phyloP scores from a whole-genome alignment of 2,329 filamentous ascomycete species.

The Cryphonectria japonica region DNA sequence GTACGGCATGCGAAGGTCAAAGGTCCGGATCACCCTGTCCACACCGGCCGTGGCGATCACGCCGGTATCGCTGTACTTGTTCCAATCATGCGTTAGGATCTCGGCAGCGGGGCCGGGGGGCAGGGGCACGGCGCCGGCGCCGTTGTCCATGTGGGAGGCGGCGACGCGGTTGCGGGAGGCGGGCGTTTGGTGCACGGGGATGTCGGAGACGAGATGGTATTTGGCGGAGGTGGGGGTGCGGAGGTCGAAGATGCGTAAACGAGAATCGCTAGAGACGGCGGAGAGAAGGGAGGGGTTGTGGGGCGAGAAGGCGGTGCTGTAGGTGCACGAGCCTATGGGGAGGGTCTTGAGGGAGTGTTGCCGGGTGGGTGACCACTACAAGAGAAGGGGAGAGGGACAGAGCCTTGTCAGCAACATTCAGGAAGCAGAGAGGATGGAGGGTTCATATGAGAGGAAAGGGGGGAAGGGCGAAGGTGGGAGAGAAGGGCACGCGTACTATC shows the following conservation, averaged over 20 bases:
- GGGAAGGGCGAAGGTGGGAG: constrained; percentile 1
- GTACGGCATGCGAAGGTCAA: constrained; percentile 80
- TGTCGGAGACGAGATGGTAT: constrained; percentile 82
- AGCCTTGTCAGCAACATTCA: background rate
- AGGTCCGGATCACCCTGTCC: constrained; percentile 83
- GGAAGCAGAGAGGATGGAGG: background rate
- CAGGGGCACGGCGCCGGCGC: constrained; percentile 27
- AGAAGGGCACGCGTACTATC: constrained; percentile 56
- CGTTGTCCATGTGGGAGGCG: constrained; percentile 34
- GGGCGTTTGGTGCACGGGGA: constrained; percentile 77
- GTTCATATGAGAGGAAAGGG: too few species aligned
- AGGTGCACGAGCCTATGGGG: constrained; percentile 91
- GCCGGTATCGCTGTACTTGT: constrained; percentile 83
- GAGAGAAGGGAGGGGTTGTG: constrained; percentile 85
- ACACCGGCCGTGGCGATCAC: constrained; percentile 88
- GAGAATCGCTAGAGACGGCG: constrained; percentile 85
- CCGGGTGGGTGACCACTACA: constrained; percentile 80
- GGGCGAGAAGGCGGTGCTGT: constrained; percentile 88
- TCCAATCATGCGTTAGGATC: constrained; percentile 96
- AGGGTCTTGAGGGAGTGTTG: constrained; percentile 78
- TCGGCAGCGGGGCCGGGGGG: constrained; percentile 68
- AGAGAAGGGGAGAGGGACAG: background rate
- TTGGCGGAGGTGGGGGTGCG: constrained; percentile 82
- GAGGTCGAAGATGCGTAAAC: constrained; percentile 89
- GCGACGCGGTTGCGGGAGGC: constrained; percentile 43